phyloP scores from a whole-genome alignment of 2,329 filamentous ascomycete species.

The Macroventuria anomochaeta region DNA sequence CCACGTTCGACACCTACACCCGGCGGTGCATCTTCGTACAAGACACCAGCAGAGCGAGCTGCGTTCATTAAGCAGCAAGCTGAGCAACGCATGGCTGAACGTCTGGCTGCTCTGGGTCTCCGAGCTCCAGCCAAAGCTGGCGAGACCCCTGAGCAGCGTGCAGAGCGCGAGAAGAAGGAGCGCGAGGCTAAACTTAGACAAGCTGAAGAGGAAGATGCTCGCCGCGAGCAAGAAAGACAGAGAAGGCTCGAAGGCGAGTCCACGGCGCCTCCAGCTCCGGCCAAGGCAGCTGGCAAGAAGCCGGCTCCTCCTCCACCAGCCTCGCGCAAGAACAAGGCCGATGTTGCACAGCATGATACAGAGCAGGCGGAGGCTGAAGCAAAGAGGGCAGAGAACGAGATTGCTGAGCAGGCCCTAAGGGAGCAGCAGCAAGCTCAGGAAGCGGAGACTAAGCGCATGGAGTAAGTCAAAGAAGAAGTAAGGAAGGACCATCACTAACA shows the following conservation, averaged over 20 bases:
- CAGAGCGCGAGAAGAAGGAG: slow-evolving; percentile 87
- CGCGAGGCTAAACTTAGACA: slow-evolving; percentile 84
- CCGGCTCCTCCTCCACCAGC: slow-evolving; percentile 74
- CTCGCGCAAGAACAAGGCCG: slow-evolving; percentile 70
- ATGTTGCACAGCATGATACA: slow-evolving; percentile 64
- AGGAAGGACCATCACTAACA: slow-evolving; percentile 28
- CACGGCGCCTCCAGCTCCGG: slow-evolving; percentile 62
- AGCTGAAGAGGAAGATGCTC: slow-evolving; percentile 92
- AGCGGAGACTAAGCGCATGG: slow-evolving; percentile 74
- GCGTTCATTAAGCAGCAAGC: slow-evolving; percentile 98
- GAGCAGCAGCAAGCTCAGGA: slow-evolving; percentile 79
- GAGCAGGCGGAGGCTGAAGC: slow-evolving; percentile 60
- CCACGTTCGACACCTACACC: slow-evolving; percentile 61
- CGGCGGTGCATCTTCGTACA: slow-evolving; percentile 74
- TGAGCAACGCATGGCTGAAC: slow-evolving; percentile 94
- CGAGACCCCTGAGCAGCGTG: slow-evolving; percentile 81
- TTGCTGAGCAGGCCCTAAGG: slow-evolving; percentile 61
- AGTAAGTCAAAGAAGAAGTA: slow-evolving; percentile 67
- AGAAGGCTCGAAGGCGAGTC: slow-evolving; percentile 82
- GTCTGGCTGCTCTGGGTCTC: slow-evolving; percentile 89
- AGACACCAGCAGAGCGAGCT: slow-evolving; percentile 90
- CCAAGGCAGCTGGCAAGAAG: slow-evolving; percentile 52
- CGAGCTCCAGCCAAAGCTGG: slow-evolving; percentile 80
- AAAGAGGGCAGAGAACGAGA: slow-evolving; percentile 65
- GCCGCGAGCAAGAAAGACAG: slow-evolving; percentile 85